phyloP scores from a whole-genome alignment of 345 rosid genomes.

The Durio zibethinus region DNA sequence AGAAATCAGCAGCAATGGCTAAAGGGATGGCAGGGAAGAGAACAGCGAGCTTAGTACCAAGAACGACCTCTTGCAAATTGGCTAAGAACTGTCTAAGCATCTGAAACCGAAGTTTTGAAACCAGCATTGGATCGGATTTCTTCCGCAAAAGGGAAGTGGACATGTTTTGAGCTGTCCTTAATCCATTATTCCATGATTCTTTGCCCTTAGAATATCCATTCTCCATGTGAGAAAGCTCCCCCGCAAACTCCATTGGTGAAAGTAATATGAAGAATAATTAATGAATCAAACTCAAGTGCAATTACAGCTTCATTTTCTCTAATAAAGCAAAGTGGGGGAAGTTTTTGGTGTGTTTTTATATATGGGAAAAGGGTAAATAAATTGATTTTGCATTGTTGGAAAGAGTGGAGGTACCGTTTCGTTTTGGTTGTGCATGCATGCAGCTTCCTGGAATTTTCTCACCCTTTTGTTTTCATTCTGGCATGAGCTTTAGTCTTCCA shows the following conservation, averaged over 20 bases:
- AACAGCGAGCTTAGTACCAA: constrained; percentile 49
- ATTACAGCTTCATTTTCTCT: not conserved
- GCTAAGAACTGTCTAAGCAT: constrained; percentile 27
- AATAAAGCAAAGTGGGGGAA: not conserved
- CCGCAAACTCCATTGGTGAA: constrained; percentile 22
- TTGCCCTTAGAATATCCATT: constrained; percentile 22
- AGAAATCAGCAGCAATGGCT: constrained; percentile 40
- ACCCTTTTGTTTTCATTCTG: constrained; percentile 25
- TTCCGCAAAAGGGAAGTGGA: constrained; percentile 32
- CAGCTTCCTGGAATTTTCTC: constrained; percentile 58
- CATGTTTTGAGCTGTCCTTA: constrained; percentile 30
- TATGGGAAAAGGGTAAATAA: not conserved
- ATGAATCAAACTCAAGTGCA: not conserved
- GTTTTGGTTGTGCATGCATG: not conserved
- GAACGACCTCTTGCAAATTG: constrained; percentile 41
- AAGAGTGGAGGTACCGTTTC: not conserved
- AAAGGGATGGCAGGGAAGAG: constrained; percentile 57
- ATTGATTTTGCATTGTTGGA: not conserved
- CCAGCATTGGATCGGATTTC: constrained; percentile 37
- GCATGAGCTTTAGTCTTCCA: constrained; percentile 27
- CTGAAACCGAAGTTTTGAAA: constrained; percentile 30
- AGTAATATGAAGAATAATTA: not conserved
- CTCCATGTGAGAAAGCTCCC: constrained; percentile 26
- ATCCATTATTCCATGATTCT: constrained; percentile 13
- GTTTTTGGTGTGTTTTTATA: not conserved